Evolutionary conservation across 495 filamentous ascomycete genomes (phyloP).

Genomic region (Annulohypoxylon stygium): DNA sequence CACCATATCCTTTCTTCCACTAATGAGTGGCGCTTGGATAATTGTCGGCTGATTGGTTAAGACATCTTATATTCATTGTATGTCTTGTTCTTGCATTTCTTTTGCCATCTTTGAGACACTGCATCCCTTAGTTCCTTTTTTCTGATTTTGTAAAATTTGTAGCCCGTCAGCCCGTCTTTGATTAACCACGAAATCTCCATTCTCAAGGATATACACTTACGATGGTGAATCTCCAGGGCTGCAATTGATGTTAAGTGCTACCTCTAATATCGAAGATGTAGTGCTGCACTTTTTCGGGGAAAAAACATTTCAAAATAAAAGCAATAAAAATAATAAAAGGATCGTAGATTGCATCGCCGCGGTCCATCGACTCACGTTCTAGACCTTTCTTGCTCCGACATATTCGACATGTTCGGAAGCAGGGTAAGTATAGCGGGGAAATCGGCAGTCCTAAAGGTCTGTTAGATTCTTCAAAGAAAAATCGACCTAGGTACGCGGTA

Average conservation of each 20-base stretch:
- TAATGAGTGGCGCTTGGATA: conserved; percentile 21
- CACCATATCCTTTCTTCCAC: background rate
- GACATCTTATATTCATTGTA: background rate
- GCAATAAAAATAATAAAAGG: background rate
- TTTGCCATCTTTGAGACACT: no score
- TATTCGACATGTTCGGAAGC: background rate
- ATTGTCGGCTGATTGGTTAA: conserved; percentile 34
- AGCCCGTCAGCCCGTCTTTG: no score
- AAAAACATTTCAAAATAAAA: background rate
- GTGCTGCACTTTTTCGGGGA: background rate
- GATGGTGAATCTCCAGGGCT: no score
- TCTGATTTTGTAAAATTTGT: no score
- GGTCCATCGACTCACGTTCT: background rate
- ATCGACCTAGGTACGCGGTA: no score
- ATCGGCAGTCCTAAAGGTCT: conserved; percentile 1
- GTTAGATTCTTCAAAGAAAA: background rate
- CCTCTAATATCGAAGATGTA: no score
- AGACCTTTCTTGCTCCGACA: conserved; percentile 1
- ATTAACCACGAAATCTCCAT: no score
- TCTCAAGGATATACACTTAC: no score
- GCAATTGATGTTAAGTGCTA: no score
- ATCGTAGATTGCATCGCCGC: background rate
- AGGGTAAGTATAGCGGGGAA: background rate
- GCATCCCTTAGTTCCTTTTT: no score
- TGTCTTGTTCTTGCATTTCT: background rate